These are phyloP conservation scores for Nidula microcarpa DNA, from an alignment of 768 basidiomycete species.

Conservation along the genomic window DNA sequence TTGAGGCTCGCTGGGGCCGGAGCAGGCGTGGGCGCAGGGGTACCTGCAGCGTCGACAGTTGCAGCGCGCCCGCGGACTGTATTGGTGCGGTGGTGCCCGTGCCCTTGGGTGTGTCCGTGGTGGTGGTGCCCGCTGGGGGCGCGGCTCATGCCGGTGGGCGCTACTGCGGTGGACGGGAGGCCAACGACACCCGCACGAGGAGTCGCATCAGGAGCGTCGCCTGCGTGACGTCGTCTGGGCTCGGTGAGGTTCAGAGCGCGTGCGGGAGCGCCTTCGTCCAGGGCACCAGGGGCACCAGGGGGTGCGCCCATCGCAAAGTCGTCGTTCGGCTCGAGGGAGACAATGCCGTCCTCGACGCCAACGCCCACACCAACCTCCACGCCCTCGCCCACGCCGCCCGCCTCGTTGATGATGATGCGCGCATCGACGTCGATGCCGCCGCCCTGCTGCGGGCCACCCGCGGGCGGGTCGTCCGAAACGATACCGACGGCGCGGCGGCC, in stretches of 20 bases:
- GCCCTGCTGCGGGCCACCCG: not conserved
- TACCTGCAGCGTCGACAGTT: slow-evolving; percentile 2
- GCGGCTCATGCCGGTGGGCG: slow-evolving; percentile 2
- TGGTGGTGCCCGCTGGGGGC: not conserved
- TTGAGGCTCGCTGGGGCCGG: slow-evolving; percentile 3
- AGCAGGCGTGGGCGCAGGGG: slow-evolving; percentile 4
- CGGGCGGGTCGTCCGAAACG: slow-evolving; percentile 23
- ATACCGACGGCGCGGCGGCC: slow-evolving; percentile 34
- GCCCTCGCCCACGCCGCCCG: slow-evolving; percentile 16
- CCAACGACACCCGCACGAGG: slow-evolving; percentile 60
- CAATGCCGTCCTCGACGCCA: slow-evolving; percentile 73
- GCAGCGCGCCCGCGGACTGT: slow-evolving; percentile 17
- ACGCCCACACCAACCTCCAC: slow-evolving; percentile 33
- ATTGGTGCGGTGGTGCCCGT: slow-evolving; percentile 22
- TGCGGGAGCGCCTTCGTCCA: slow-evolving; percentile 19
- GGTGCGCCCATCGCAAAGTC: slow-evolving; percentile 90
- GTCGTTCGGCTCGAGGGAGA: slow-evolving; percentile 76
- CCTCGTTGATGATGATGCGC: slow-evolving; percentile 43
- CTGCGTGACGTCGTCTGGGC: slow-evolving; percentile 18
- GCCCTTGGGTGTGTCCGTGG: slow-evolving; percentile 2
- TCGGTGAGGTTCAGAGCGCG: slow-evolving; percentile 13
- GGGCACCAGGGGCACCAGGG: slow-evolving; percentile 84
- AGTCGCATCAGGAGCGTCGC: slow-evolving; percentile 53
- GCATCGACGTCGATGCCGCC: slow-evolving; percentile 20
- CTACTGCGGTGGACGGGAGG: slow-evolving; percentile 34